Percentiles rank a stretch among this genome's conserved stretches.
Conservation (phyloP, 495 filamentous ascomycete genomes). For the Paragyromitra xinjiangensis region DNA sequence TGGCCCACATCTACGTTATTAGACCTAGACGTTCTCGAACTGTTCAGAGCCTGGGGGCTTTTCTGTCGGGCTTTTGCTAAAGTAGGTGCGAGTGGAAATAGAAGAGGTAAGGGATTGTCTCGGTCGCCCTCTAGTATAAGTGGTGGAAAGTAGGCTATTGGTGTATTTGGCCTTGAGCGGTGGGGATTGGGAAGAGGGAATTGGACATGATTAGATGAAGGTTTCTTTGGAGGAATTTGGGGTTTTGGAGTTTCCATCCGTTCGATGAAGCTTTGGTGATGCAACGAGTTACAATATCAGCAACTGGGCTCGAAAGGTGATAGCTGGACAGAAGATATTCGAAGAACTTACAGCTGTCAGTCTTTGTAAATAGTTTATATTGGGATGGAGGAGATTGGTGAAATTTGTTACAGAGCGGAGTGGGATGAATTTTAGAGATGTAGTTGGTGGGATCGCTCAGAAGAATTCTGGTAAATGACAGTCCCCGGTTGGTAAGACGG, state of each 20-base stretch:
- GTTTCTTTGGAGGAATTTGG: not conserved
- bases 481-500: not conserved
- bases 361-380: not conserved
- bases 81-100: slow-evolving; percentile 22
- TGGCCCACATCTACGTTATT: not conserved
- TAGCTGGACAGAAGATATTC: not conserved
- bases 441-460: not conserved
- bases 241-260: not conserved
- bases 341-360: not conserved
- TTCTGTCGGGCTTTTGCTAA: not conserved
- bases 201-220: not conserved
- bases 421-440: not conserved
- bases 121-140: slow-evolving; percentile 19
- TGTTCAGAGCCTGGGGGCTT: not conserved
- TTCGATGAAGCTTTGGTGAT: not conserved
- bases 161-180: not conserved
- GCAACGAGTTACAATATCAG: slow-evolving; percentile 6
- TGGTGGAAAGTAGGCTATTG: slow-evolving; percentile 25
- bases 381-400: not conserved
- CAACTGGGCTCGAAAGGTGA: not conserved
- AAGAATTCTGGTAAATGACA: not conserved
- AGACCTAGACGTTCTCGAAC: not conserved
- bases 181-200: not conserved
- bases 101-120: not conserved
- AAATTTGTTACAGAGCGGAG: not conserved